Conservation (phyloP, 345 rosid genomes). For the Erodium maritimum region DNA sequence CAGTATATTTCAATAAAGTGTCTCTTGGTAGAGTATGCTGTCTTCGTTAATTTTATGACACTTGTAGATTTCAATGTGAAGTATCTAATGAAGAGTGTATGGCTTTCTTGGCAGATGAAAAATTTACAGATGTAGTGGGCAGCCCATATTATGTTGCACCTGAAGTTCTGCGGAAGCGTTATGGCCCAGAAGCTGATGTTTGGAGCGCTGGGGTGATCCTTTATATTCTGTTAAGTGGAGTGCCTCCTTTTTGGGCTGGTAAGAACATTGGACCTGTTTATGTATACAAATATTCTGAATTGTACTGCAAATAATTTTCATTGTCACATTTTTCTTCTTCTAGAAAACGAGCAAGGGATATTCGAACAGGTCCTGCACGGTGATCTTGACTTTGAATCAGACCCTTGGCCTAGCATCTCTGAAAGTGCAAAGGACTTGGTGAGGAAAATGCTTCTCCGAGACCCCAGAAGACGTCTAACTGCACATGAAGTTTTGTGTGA, state of each 20-base stretch:
- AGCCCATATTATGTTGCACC: slow-evolving; percentile 96
- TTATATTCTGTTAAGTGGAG: slow-evolving; percentile 78
- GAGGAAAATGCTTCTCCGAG: slow-evolving; percentile 71
- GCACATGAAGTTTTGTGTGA: slow-evolving; percentile 80
- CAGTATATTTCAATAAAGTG: too few relatives aligned
- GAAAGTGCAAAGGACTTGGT: slow-evolving; percentile 85
- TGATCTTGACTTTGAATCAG: slow-evolving; percentile 69
- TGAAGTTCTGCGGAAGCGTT: slow-evolving; percentile 63
- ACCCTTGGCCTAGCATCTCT: slow-evolving; percentile 86
- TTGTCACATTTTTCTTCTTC: slow-evolving; percentile 6
- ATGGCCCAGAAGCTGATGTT: slow-evolving; percentile 85
- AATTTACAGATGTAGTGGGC: slow-evolving; percentile 70
- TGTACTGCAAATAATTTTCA: not conserved
- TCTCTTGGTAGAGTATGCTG: too few relatives aligned
- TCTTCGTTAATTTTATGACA: too few relatives aligned
- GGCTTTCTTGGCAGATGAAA: slow-evolving; percentile 37
- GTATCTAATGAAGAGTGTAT: not conserved
- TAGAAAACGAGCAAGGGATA: slow-evolving; percentile 79
- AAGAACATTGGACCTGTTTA: too few relatives aligned
- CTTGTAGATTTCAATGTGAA: not conserved
- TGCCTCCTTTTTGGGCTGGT: slow-evolving; percentile 96
- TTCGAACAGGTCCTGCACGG: slow-evolving; percentile 83
- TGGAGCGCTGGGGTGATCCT: slow-evolving; percentile 97
- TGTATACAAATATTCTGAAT: not conserved
- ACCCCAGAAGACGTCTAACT: slow-evolving; percentile 62